A percentile compares a stretch with the other conserved stretches of the same genome.
Conservation (phyloP, 495 filamentous ascomycete species). For the Penicillium paradoxum region DNA sequence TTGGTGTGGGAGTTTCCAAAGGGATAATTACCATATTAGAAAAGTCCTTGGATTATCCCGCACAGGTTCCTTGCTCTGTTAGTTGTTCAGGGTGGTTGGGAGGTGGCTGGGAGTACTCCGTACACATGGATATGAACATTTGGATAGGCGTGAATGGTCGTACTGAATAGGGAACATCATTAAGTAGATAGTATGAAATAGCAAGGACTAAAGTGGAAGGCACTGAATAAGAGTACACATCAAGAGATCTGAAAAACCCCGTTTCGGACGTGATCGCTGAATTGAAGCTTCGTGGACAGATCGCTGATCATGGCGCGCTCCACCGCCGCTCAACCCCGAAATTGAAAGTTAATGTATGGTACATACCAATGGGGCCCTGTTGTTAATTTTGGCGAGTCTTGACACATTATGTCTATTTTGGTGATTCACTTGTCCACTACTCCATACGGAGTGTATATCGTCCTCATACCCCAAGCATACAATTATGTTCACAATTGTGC, state of each 20-base stretch:
- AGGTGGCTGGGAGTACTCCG: background rate
- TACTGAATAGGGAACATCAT: background rate
- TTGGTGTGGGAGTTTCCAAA: too few relatives aligned
- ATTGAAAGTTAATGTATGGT: too few relatives aligned
- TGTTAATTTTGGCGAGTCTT: too few relatives aligned
- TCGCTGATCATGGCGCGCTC: constrained; percentile 9
- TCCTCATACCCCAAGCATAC: too few relatives aligned
- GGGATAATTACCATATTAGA: background rate
- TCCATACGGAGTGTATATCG: too few relatives aligned
- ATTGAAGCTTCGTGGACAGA: constrained; percentile 10
- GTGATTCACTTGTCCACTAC: too few relatives aligned
- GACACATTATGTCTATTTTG: too few relatives aligned
- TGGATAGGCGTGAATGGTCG: background rate
- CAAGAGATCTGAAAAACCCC: background rate
- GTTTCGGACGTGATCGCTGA: constrained; percentile 7
- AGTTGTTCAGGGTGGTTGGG: constrained; percentile 6
- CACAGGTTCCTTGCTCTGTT: constrained; percentile 1
- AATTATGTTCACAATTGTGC: too few relatives aligned
- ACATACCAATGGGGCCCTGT: too few relatives aligned
- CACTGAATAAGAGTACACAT: too few relatives aligned
- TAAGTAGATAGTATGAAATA: background rate
- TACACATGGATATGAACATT: background rate
- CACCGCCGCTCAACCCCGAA: constrained; percentile 8
- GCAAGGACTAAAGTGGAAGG: background rate
- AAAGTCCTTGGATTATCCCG: constrained; percentile 2